phyloP scores from a whole-genome alignment of 352 stramenopile genomes.

The Phytopythium montanum region DNA sequence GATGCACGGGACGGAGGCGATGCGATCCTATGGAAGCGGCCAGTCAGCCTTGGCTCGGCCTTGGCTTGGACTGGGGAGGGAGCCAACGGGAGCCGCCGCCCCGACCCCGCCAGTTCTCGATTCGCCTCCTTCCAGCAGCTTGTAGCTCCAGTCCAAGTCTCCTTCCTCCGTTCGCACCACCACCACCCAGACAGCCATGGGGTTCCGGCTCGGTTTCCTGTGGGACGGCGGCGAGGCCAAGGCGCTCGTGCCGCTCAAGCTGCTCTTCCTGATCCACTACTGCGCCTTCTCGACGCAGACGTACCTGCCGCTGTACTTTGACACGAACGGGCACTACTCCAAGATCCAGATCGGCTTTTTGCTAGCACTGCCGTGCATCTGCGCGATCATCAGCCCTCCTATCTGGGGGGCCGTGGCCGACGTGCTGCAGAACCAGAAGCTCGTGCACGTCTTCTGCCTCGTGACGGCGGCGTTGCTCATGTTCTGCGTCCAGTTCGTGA shows the following conservation, averaged over 20 bases:
- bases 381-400: constrained; percentile 58
- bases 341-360: constrained; percentile 81
- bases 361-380: constrained; percentile 62
- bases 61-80: too few relatives aligned
- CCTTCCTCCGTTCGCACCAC: neutral
- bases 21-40: neutral
- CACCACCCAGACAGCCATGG: constrained; percentile 9
- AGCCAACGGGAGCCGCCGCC: too few relatives aligned
- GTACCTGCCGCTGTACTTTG: constrained; percentile 41
- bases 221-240: constrained; percentile 58
- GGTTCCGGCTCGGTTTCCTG: constrained; percentile 35
- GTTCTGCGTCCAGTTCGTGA: constrained; percentile 64
- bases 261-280: constrained; percentile 70
- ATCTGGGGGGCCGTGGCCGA: constrained; percentile 67
- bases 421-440: constrained; percentile 57
- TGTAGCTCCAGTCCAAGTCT: too few relatives aligned
- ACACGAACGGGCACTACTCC: constrained; percentile 42
- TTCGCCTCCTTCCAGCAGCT: neutral
- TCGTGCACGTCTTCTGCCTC: constrained; percentile 60
- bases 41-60: too few relatives aligned
- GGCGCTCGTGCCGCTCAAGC: constrained; percentile 62
- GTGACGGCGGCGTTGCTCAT: constrained; percentile 59
- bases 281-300: constrained; percentile 60
- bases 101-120: neutral
- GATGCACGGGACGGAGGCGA: neutral